Evolutionary conservation across 768 basidiomycete species (phyloP).

Genomic region (Boletus subparvulus): DNA sequence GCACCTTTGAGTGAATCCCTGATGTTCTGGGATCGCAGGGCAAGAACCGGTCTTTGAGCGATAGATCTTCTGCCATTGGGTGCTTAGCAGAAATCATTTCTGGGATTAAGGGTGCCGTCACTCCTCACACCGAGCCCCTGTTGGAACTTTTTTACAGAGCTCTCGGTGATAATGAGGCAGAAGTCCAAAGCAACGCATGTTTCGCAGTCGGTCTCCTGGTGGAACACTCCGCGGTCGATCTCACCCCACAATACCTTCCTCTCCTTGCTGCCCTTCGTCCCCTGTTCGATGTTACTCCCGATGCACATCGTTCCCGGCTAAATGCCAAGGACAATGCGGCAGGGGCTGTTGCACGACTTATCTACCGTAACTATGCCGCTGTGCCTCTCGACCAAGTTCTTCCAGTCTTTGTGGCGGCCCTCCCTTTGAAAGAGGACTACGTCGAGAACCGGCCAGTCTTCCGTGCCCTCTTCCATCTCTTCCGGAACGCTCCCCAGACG

Average conservation of each 20-base stretch:
- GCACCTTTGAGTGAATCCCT: background rate
- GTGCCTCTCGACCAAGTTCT: slow-evolving; percentile 91
- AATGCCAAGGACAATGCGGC: slow-evolving; percentile 97
- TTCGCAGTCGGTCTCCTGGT: slow-evolving; percentile 92
- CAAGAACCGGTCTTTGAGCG: slow-evolving; percentile 82
- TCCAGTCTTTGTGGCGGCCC: slow-evolving; percentile 74
- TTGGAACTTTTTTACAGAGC: slow-evolving; percentile 83
- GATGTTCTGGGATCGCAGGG: slow-evolving; percentile 46
- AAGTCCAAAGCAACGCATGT: slow-evolving; percentile 94
- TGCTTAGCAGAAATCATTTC: slow-evolving; percentile 94
- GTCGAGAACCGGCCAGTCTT: slow-evolving; percentile 91
- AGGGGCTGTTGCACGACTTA: slow-evolving; percentile 87
- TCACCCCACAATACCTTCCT: slow-evolving; percentile 75
- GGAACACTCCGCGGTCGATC: slow-evolving; percentile 79
- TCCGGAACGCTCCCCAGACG: slow-evolving; percentile 68
- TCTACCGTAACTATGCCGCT: slow-evolving; percentile 72
- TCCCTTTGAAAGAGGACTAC: slow-evolving; percentile 86
- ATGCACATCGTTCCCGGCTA: slow-evolving; percentile 61
- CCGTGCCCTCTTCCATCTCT: slow-evolving; percentile 84
- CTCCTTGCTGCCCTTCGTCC: slow-evolving; percentile 80
- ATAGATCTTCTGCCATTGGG: slow-evolving; percentile 91
- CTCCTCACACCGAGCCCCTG: slow-evolving; percentile 77
- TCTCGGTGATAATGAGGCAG: slow-evolving; percentile 80
- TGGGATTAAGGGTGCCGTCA: slow-evolving; percentile 85
- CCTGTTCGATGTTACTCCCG: slow-evolving; percentile 67